Base-by-base conservation (phyloP, 2,329 filamentous ascomycete species). In the Aureobasidium sp. region DNA sequence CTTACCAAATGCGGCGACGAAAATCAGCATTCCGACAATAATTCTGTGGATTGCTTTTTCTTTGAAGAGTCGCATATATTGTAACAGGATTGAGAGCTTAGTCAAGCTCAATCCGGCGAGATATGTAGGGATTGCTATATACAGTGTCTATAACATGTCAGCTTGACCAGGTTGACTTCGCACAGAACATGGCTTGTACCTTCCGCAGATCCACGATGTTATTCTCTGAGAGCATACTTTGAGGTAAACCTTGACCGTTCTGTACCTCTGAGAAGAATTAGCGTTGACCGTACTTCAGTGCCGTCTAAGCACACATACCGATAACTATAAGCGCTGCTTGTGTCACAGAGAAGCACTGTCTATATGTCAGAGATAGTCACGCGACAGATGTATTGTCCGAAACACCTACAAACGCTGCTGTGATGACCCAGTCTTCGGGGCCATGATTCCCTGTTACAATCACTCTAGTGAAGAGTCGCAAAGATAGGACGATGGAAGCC, bases 1-100 rank as follows among this genome's bases (percentile, higher is more conserved):
- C 59, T 37, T 15, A 63, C 69, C 68, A 52, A 72, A 75, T 7
- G 64, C 51, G 17, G 70, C 57, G 12, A 74, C 69, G 61, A 74
- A 66, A 1, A 61, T 66, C 56, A 75, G 70, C 13, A 72, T 39
- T 13, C 64, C 66, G 36, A 68, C 71, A 51, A 70, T 67, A 8
- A 64, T 60, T 20, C 73, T 65, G 5, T 74, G 72, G 68, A 76
- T 76, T 17, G 66, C 66, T 15, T 67, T 70, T 6, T 73, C 74
- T 10, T 72, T 74, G 62, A 81, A 80, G 26, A 81, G 73, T 23
- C 76, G 75, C 23, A 77, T 73, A 63, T 80, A 81, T 64, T 80
- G 78, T 61, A 80, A 69, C 2, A 80, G 67, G 44, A 80, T 79
- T 0, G 77, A 78, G 8, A 75, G 69, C 68, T 80, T 80, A 23